A percentile compares a stretch with the other conserved stretches of the same genome.
These are phyloP conservation scores for Cercospora beticola DNA, from an alignment of 2,329 filamentous ascomycete species.

Conservation along the genomic window DNA sequence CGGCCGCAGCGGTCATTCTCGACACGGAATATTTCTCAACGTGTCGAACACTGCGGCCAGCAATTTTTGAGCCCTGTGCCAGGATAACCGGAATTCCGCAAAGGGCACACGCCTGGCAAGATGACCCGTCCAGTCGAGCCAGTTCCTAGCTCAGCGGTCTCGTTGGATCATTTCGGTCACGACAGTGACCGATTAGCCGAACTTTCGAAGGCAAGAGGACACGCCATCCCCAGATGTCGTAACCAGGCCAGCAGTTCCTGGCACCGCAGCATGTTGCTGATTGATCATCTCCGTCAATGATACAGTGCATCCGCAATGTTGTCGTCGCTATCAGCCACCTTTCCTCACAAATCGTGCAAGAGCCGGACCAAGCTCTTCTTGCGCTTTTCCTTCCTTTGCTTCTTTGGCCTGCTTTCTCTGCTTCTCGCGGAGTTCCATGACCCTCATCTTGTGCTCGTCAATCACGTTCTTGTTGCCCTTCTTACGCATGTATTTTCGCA, in stretches of 20 bases:
- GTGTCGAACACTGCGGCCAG: not conserved
- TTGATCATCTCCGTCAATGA: not conserved
- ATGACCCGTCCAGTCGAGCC: too few relatives aligned
- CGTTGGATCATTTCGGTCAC: slow-evolving; percentile 2
- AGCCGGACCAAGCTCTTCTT: slow-evolving; percentile 78
- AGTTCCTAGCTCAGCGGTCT: not conserved
- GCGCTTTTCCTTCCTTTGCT: slow-evolving; percentile 65
- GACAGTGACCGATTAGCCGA: not conserved
- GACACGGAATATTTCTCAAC: too few relatives aligned
- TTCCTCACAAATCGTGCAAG: slow-evolving; percentile 81
- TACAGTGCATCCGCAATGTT: not conserved
- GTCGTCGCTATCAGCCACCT: slow-evolving; percentile 38
- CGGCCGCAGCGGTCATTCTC: too few relatives aligned
- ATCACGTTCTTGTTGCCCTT: slow-evolving; percentile 90
- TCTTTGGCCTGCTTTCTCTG: slow-evolving; percentile 67
- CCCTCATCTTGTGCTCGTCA: slow-evolving; percentile 86
- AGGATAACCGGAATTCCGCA: too few relatives aligned
- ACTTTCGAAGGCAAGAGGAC: not conserved
- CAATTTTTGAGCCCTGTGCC: not conserved
- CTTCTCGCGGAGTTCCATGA: slow-evolving; percentile 75
- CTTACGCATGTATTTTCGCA: slow-evolving; percentile 88
- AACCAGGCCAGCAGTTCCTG: not conserved
- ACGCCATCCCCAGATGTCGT: not conserved
- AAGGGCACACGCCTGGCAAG: too few relatives aligned
- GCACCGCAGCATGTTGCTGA: not conserved